phyloP scores from a whole-genome alignment of 495 filamentous ascomycete species.

The Aspergillus bertholletiae region DNA sequence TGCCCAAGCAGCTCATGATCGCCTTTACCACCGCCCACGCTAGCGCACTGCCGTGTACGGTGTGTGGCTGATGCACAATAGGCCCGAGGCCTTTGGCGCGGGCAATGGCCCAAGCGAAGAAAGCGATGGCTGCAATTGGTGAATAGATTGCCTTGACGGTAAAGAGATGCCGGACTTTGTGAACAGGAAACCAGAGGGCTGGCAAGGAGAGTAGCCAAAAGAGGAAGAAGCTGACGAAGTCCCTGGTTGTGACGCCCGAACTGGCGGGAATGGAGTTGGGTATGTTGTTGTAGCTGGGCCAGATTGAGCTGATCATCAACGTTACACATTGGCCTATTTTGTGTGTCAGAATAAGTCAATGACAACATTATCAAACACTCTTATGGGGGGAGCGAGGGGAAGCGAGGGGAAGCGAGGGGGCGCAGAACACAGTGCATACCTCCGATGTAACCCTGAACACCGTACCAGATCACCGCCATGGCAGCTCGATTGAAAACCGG shows the following conservation, averaged over 20 bases:
- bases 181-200: constrained; percentile 70
- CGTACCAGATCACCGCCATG: constrained; percentile 77
- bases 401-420: not conserved
- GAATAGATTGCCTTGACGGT: constrained; percentile 88
- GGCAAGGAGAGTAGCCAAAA: constrained; percentile 82
- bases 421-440: constrained; percentile 33
- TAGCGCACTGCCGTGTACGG: constrained; percentile 61
- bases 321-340: constrained; percentile 64
- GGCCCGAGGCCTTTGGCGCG: constrained; percentile 82
- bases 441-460: constrained; percentile 83
- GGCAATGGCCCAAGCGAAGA: constrained; percentile 87
- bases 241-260: constrained; percentile 70
- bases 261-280: constrained; percentile 63
- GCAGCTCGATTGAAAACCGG: constrained; percentile 86
- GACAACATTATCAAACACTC: too few species aligned
- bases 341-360: constrained; percentile 1
- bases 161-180: constrained; percentile 74
- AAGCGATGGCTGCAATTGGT: constrained; percentile 76
- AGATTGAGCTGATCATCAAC: constrained; percentile 79
- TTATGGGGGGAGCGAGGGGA: too few species aligned
- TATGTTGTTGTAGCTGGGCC: constrained; percentile 62
- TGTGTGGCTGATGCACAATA: constrained; percentile 70
- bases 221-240: constrained; percentile 77
- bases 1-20: constrained; percentile 86
- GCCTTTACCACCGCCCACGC: constrained; percentile 81